Evolutionary conservation across 208 protist genomes (phyloP).

Genomic region (Sergeia podlipaevii): DNA sequence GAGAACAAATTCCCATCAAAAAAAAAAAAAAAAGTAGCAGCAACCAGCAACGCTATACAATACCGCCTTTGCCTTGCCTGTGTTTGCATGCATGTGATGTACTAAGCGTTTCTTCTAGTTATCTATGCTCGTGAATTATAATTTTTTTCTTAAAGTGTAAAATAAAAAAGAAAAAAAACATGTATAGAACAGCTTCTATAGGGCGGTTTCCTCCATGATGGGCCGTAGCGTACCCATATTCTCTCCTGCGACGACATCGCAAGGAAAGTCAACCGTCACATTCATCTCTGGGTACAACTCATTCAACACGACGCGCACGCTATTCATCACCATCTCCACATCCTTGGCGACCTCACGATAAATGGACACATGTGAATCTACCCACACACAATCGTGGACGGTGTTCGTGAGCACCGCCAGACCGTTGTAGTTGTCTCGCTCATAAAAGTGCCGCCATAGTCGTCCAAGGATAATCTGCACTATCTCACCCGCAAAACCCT

Average conservation of each 20-base stretch:
- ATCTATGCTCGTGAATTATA: too few species aligned
- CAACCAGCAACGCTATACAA: too few species aligned
- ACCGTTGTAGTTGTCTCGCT: constrained; percentile 87
- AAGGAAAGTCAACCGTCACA: constrained; percentile 82
- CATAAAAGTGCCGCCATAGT: constrained; percentile 87
- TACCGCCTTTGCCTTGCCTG: too few species aligned
- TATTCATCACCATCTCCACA: constrained; percentile 83
- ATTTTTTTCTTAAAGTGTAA: neutral
- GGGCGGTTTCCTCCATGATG: constrained; percentile 63
- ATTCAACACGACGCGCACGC: constrained; percentile 77
- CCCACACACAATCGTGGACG: constrained; percentile 94
- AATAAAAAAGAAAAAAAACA: constrained; percentile 3
- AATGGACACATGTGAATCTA: constrained; percentile 85
- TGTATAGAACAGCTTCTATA: constrained; percentile 17
- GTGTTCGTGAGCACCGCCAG: constrained; percentile 90
- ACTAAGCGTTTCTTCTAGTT: too few species aligned
- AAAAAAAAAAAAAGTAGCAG: constrained; percentile 3
- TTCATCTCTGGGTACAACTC: constrained; percentile 81
- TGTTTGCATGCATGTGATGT: too few species aligned
- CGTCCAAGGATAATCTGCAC: constrained; percentile 91
- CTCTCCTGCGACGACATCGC: constrained; percentile 85
- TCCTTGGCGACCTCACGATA: constrained; percentile 77
- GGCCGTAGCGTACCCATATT: constrained; percentile 83
- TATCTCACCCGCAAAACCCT: constrained; percentile 93
- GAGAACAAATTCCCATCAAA: too few species aligned